Conservation (phyloP, 169 alveolate genomes). For the Theileria equi region DNA sequence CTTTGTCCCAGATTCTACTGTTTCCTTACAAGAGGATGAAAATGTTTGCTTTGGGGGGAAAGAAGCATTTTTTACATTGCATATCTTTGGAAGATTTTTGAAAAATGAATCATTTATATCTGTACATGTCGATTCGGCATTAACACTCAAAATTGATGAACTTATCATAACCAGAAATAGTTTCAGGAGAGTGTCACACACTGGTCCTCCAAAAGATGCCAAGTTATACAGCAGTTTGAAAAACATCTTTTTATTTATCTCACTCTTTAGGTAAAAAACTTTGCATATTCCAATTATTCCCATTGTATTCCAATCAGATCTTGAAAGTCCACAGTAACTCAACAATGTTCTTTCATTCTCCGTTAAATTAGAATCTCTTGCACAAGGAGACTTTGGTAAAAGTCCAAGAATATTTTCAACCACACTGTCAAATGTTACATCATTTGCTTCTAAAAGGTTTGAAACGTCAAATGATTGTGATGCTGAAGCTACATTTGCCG, state of each 20-base stretch:
- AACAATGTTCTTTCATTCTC: background rate
- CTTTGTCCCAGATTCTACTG: background rate
- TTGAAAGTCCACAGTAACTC: background rate
- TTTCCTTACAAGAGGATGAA: background rate
- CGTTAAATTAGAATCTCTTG: slow-evolving; percentile 1
- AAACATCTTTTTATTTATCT: slow-evolving; percentile 68
- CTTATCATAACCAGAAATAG: slow-evolving; percentile 65
- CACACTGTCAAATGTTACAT: slow-evolving; percentile 15
- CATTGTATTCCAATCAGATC: slow-evolving; percentile 47
- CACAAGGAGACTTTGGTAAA: slow-evolving; percentile 52
- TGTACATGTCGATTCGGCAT: slow-evolving; percentile 33
- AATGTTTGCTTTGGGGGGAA: slow-evolving; percentile 30
- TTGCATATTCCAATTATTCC: slow-evolving; percentile 69
- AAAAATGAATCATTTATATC: slow-evolving; percentile 39
- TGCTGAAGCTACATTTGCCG: background rate
- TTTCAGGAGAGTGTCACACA: slow-evolving; percentile 48
- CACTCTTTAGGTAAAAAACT: slow-evolving; percentile 69
- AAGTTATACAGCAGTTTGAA: slow-evolving; percentile 68
- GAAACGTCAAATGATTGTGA: background rate
- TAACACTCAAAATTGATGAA: slow-evolving; percentile 60
- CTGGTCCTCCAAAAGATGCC: slow-evolving; percentile 33
- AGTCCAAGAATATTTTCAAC: slow-evolving; percentile 48
- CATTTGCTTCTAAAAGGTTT: background rate
- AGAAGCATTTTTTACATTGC: background rate
- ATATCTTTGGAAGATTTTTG: slow-evolving; percentile 6